Percentiles rank a stretch among this genome's conserved stretches.
These are phyloP conservation scores for Lactuca sativa DNA, from an alignment of 129 eudicot species.

Conservation along the genomic window DNA sequence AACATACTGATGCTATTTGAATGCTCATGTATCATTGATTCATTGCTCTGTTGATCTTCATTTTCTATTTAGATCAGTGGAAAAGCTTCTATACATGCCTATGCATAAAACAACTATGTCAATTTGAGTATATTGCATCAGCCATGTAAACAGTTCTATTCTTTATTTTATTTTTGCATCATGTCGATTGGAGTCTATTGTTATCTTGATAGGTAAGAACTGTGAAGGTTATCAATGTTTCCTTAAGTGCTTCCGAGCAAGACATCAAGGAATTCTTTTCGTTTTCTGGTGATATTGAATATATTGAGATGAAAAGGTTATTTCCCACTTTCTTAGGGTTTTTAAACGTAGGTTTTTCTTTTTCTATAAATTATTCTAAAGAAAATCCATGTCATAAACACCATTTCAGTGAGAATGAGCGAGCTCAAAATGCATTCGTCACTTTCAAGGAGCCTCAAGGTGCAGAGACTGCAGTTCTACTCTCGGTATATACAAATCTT, in stretches of 20 bases:
- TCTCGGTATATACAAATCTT: conserved; percentile 50
- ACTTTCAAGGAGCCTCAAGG: conserved; percentile 72
- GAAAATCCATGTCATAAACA: background rate
- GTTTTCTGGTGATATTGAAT: conserved; percentile 74
- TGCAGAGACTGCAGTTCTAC: conserved; percentile 84
- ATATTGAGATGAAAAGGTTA: conserved; percentile 60
- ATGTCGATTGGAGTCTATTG: background rate
- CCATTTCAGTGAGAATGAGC: conserved; percentile 55
- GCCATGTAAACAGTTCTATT: no score
- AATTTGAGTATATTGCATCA: no score
- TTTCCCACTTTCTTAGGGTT: conserved; percentile 16
- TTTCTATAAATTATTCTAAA: background rate
- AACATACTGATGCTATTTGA: no score
- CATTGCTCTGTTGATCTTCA: no score
- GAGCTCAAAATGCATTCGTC: conserved; percentile 71
- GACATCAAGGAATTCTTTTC: conserved; percentile 86
- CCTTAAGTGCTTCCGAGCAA: conserved; percentile 69
- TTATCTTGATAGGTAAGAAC: conserved; percentile 46
- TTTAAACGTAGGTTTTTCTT: background rate
- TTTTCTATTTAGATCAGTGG: no score
- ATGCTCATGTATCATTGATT: no score
- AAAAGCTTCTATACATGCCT: no score
- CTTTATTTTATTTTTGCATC: background rate
- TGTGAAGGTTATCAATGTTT: conserved; percentile 67
- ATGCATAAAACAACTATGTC: no score